These are phyloP conservation scores for Penicillium sp. DNA, from an alignment of 2,329 filamentous ascomycete species.

Conservation along the genomic window DNA sequence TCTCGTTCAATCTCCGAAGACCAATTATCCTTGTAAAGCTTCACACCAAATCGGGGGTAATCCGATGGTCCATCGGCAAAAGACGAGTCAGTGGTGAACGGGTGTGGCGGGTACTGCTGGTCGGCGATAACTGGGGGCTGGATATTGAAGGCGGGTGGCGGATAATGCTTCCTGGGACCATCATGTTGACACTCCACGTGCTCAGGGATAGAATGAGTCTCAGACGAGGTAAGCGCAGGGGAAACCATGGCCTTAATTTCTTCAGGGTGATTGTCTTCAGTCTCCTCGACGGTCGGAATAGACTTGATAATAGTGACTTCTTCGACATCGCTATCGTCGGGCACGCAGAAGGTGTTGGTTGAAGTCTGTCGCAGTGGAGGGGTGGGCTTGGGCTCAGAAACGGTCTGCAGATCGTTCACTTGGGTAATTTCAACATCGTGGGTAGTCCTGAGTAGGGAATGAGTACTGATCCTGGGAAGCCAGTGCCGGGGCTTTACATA, in stretches of 20 bases:
- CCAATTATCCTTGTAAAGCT: background rate
- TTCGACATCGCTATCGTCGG: slow-evolving; percentile 38
- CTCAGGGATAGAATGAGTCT: background rate
- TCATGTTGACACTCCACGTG: background rate
- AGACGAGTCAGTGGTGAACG: background rate
- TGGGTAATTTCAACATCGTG: background rate
- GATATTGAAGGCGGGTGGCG: background rate
- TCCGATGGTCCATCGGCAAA: background rate
- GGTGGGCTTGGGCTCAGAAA: background rate
- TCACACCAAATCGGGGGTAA: background rate
- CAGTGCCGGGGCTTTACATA: slow-evolving; percentile 17
- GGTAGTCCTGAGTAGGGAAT: background rate
- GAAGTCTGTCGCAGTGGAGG: background rate
- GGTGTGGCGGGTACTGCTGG: background rate
- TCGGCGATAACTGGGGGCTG: background rate
- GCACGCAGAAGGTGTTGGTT: slow-evolving; percentile 43
- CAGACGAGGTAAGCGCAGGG: background rate
- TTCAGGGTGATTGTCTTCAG: background rate
- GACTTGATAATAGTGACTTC: background rate
- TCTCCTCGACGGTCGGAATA: background rate
- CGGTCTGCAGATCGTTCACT: background rate
- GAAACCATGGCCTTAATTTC: background rate
- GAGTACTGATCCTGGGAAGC: slow-evolving; percentile 10
- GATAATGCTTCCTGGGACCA: background rate
- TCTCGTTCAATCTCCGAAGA: background rate